These are phyloP conservation scores for Pestalotiopsis sp. DNA, from an alignment of 2,329 filamentous ascomycete species.

Conservation along the genomic window DNA sequence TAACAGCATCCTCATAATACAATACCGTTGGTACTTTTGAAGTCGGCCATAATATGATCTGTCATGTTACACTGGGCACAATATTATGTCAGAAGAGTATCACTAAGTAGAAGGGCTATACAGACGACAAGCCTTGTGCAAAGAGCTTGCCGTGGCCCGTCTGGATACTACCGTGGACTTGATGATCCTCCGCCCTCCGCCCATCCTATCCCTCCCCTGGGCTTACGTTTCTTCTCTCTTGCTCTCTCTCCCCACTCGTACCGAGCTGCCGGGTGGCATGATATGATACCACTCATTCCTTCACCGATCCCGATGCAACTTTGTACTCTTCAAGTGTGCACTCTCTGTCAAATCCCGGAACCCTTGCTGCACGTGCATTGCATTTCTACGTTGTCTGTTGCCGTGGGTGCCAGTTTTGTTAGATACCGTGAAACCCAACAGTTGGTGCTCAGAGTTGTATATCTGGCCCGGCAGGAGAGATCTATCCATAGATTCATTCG, in stretches of 20 bases:
- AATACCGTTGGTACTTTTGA: too few relatives aligned
- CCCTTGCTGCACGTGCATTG: not conserved
- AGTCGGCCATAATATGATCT: too few relatives aligned
- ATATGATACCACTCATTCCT: not conserved
- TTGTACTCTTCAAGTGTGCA: not conserved
- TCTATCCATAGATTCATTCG: too few relatives aligned
- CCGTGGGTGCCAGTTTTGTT: not conserved
- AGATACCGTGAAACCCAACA: too few relatives aligned
- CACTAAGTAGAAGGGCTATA: too few relatives aligned
- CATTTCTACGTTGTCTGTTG: not conserved
- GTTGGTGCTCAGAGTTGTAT: too few relatives aligned
- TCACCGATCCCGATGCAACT: not conserved
- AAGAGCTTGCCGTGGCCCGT: not conserved
- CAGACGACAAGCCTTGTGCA: not conserved
- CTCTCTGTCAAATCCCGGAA: not conserved
- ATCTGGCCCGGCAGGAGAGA: too few relatives aligned
- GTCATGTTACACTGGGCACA: too few relatives aligned
- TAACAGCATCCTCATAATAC: too few relatives aligned
- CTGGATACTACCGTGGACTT: not conserved
- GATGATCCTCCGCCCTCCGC: not conserved
- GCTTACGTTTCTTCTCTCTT: not conserved
- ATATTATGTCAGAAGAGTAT: too few relatives aligned
- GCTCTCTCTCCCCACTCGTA: not conserved
- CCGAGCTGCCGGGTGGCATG: not conserved
- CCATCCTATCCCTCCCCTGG: not conserved